A percentile compares a stretch with the other conserved stretches of the same genome.
phyloP scores from a whole-genome alignment of 1,139 yeast species.

The Pichia sp. region DNA sequence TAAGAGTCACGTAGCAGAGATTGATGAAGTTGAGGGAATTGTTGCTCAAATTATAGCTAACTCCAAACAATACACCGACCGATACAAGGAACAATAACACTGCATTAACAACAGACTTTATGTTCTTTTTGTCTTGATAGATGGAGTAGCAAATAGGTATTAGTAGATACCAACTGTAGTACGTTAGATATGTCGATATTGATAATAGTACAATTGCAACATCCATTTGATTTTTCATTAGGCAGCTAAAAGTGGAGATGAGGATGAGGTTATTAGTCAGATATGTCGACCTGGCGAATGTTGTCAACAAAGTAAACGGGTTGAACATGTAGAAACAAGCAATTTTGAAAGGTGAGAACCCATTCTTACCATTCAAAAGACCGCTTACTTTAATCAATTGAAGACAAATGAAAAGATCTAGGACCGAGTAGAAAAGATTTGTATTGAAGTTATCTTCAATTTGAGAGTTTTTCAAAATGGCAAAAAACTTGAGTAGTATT shows the following conservation, averaged over 20 bases:
- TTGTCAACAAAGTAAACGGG: slow-evolving; percentile 68
- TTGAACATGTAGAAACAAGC: slow-evolving; percentile 69
- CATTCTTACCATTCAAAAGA: slow-evolving; percentile 20
- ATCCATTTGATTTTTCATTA: slow-evolving; percentile 39
- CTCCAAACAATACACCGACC: slow-evolving; percentile 35
- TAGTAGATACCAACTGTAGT: slow-evolving; percentile 54
- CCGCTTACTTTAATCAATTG: slow-evolving; percentile 39
- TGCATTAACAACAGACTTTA: slow-evolving; percentile 9
- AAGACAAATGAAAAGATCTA: slow-evolving; percentile 42
- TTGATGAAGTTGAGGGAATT: slow-evolving; percentile 51
- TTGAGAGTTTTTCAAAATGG: slow-evolving; percentile 30
- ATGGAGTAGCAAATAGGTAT: slow-evolving; percentile 44
- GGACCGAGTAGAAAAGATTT: slow-evolving; percentile 37
- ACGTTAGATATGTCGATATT: slow-evolving; percentile 59
- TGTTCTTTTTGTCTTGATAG: slow-evolving; percentile 10
- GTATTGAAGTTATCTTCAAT: slow-evolving; percentile 23
- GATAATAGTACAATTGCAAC: slow-evolving; percentile 54
- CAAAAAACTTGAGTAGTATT: slow-evolving; percentile 50
- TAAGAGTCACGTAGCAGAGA: slow-evolving; percentile 58
- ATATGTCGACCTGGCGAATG: slow-evolving; percentile 65
- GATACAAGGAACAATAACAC: slow-evolving; percentile 14
- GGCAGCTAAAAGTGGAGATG: slow-evolving; percentile 46
- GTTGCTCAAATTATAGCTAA: slow-evolving; percentile 38
- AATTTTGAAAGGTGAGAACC: slow-evolving; percentile 42
- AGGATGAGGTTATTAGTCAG: slow-evolving; percentile 57